Conservation (phyloP, 2,329 filamentous ascomycete species). For the Ceratocystis lukuohia region DNA sequence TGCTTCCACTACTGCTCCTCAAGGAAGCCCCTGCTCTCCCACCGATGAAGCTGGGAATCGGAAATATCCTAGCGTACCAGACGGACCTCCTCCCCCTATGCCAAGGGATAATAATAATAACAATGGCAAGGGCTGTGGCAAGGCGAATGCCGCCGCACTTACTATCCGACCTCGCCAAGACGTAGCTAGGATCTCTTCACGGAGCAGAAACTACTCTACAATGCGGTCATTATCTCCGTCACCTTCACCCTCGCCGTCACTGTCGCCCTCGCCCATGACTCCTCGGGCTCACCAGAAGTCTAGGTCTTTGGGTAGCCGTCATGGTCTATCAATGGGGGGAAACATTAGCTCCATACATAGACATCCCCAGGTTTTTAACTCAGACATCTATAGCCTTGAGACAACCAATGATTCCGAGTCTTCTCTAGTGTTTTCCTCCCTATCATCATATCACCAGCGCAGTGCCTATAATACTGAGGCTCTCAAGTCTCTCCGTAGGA, state of each 20-base stretch:
- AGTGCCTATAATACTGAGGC: slow-evolving; percentile 38
- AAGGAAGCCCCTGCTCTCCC: background rate
- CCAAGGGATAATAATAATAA: slow-evolving; percentile 21
- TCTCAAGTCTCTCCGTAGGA: slow-evolving; percentile 36
- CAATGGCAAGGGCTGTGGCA: too few species aligned
- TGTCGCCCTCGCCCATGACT: background rate
- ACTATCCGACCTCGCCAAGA: slow-evolving; percentile 8
- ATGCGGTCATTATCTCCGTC: slow-evolving; percentile 13
- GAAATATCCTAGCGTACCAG: background rate
- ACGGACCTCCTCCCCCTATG: slow-evolving; percentile 21
- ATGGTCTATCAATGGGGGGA: slow-evolving; percentile 2
- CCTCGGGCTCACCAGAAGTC: slow-evolving; percentile 10
- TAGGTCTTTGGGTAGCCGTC: slow-evolving; percentile 11
- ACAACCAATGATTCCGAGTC: slow-evolving; percentile 40
- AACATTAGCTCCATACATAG: slow-evolving; percentile 7
- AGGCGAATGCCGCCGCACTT: background rate
- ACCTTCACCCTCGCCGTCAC: slow-evolving; percentile 15
- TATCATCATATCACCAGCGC: slow-evolving; percentile 32
- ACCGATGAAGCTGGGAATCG: background rate
- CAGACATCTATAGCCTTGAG: slow-evolving; percentile 48
- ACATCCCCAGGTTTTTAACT: slow-evolving; percentile 24
- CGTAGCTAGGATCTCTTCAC: slow-evolving; percentile 21
- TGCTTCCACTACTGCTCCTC: background rate
- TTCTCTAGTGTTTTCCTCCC: slow-evolving; percentile 36
- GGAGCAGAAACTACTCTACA: slow-evolving; percentile 14